phyloP scores from a whole-genome alignment of 139 green algal genomes.

The Closterium sp. region DNA sequence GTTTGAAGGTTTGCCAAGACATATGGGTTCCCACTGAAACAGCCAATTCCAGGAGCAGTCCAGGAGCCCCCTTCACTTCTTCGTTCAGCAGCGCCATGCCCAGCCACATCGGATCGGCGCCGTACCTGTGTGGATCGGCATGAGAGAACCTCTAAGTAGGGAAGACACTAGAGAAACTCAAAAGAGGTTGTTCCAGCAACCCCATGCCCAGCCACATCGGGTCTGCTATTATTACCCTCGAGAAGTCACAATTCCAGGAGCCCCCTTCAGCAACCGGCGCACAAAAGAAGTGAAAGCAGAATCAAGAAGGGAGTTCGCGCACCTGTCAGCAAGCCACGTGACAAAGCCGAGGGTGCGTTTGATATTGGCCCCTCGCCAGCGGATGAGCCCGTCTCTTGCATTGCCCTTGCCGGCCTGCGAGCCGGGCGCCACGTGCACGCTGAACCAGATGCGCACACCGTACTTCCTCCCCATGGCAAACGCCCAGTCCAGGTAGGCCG shows the following conservation, averaged over 20 bases:
- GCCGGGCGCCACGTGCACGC: neutral
- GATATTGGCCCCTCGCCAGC: neutral
- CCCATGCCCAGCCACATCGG: too few species aligned
- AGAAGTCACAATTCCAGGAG: too few species aligned
- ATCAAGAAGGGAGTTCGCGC: too few species aligned
- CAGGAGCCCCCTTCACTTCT: neutral
- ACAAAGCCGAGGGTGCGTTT: neutral
- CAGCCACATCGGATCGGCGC: neutral
- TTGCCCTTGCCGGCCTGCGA: neutral
- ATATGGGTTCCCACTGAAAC: too few species aligned
- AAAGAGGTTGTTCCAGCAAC: too few species aligned
- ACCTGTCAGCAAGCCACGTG: neutral
- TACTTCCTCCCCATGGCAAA: slow-evolving; percentile 20
- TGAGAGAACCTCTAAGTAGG: too few species aligned
- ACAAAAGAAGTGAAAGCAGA: too few species aligned
- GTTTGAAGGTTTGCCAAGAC: too few species aligned
- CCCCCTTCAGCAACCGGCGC: too few species aligned
- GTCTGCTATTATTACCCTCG: too few species aligned
- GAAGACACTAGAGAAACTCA: too few species aligned
- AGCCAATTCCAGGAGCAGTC: too few species aligned
- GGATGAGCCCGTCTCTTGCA: neutral
- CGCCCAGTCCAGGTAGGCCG: slow-evolving; percentile 13
- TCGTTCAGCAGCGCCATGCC: slow-evolving; percentile 14
- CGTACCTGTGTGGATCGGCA: slow-evolving; percentile 9
- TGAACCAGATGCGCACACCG: neutral